Conservation (phyloP, 257 asterid species). For the Gynochthodes officinalis region DNA sequence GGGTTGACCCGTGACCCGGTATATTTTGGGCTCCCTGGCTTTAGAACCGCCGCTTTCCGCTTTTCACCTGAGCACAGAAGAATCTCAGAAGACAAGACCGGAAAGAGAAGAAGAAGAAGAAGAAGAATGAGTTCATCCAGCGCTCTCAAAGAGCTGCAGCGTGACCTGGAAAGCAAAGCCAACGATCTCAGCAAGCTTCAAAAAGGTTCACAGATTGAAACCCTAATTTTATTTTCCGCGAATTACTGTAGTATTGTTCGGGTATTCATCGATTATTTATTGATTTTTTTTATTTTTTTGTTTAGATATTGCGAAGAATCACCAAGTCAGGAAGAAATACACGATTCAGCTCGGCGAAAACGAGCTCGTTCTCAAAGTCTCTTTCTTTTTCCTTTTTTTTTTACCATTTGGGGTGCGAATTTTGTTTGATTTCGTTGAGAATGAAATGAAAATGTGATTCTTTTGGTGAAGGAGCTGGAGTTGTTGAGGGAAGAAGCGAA, state of each 20-base stretch:
- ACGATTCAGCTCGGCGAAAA: slow-evolving; percentile 96
- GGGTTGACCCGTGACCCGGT: not conserved
- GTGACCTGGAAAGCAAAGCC: slow-evolving; percentile 89
- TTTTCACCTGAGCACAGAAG: not conserved
- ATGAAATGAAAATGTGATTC: not conserved
- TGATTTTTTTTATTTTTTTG: not conserved
- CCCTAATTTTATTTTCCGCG: not conserved
- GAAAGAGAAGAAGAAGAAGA: not conserved
- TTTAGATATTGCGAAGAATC: slow-evolving; percentile 77
- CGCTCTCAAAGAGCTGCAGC: slow-evolving; percentile 61
- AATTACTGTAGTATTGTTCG: not conserved
- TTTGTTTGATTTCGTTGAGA: not conserved
- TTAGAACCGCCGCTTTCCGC: not conserved
- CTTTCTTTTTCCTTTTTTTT: slow-evolving; percentile 22
- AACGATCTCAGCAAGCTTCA: slow-evolving; percentile 75
- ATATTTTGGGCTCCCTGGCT: not conserved
- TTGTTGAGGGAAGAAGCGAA: slow-evolving; percentile 84
- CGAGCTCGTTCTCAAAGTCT: slow-evolving; percentile 89
- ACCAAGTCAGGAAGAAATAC: slow-evolving; percentile 82
- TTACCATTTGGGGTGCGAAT: not conserved
- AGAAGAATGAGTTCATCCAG: slow-evolving; percentile 36
- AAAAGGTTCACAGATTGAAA: slow-evolving; percentile 43
- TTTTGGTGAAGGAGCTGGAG: slow-evolving; percentile 66
- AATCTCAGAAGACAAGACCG: not conserved
- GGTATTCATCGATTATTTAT: not conserved